Base-by-base conservation (phyloP, 192 early-diverging fungal species). In the Backusella mclennaniae region DNA sequence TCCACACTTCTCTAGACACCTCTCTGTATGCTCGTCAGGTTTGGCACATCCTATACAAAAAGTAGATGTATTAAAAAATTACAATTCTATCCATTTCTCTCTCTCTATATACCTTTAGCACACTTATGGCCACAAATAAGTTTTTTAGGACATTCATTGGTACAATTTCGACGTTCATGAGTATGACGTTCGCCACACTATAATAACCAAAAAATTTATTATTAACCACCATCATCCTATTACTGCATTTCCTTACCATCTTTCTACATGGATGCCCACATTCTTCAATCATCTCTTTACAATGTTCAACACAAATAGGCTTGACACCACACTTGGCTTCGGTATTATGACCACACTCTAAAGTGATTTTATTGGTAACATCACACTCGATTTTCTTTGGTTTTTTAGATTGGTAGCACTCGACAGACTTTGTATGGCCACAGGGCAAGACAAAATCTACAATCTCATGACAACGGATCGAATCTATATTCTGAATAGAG, bases 51-150 rank as follows among this genome's bases (percentile, higher is more conserved):
- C 80, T 81, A 49, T 23, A 19, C 8, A 46, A 68, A 67, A 7
- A 76, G 19, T 15, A 59, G 17, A 52, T 7, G 1, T 2, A 4
- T 11, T 41, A 15, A 71, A 36, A 66, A 33, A 7, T 4, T n/a
- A 15, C 19, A 53, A 41, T 9, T 2, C 17, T 31, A 15, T 35
- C 33, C 2, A 33, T 26, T n/a, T 36, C 19, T 33, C 36, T 33
- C 36, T 35, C 6, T 19, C 2, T 4, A 41, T 26, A 35, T 69
- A 81, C 82, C 82, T 46, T 74, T 70, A 6, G 75, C 35, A 67
- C 82, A 83, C 35, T 26, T 8, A 52, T 83, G 82, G 1, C 82
- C 82, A 52, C 82, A 83, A 23, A 83, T 75, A 15, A 83, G 44
- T 44, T 71, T 31, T 67, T 80, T 83, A 5, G 79, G 38, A 38